Conservation (phyloP, 208 protist species). For the Leishmania major region DNA sequence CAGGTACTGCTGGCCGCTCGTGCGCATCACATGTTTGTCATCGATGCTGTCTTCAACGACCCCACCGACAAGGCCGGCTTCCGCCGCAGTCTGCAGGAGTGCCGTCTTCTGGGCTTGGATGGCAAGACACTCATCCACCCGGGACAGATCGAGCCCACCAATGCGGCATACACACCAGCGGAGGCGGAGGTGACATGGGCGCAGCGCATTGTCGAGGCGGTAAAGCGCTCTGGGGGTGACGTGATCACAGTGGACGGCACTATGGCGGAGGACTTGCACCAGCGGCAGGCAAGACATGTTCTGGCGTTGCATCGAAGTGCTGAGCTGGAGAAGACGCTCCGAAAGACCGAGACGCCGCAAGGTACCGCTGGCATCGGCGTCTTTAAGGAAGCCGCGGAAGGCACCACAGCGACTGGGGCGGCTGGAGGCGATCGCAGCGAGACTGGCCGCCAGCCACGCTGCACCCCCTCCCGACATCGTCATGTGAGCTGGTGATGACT, state of each 20-base stretch:
- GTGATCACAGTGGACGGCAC: slow-evolving; percentile 59
- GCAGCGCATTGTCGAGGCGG: slow-evolving; percentile 37
- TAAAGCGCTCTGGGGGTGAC: slow-evolving; percentile 29
- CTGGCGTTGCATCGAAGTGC: slow-evolving; percentile 41
- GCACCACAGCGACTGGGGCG: neutral
- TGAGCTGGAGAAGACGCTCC: slow-evolving; percentile 19
- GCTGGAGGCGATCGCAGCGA: neutral
- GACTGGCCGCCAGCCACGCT: slow-evolving; percentile 12
- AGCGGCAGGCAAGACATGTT: slow-evolving; percentile 47
- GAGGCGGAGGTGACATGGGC: slow-evolving; percentile 73
- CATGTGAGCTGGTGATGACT: slow-evolving; percentile 3
- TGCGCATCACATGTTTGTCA: slow-evolving; percentile 64
- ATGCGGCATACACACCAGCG: slow-evolving; percentile 64
- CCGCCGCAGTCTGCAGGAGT: slow-evolving; percentile 45
- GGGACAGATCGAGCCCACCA: slow-evolving; percentile 63
- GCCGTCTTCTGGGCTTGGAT: slow-evolving; percentile 75
- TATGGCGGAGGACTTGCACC: slow-evolving; percentile 76
- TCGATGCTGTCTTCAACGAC: slow-evolving; percentile 83
- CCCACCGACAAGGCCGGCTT: slow-evolving; percentile 73
- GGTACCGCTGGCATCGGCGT: neutral
- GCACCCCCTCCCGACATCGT: slow-evolving; percentile 21
- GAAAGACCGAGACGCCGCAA: neutral
- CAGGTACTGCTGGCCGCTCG: slow-evolving; percentile 74
- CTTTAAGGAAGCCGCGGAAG: neutral
- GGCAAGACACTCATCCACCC: slow-evolving; percentile 82